Percentiles rank a stretch among this genome's conserved stretches.
These are phyloP conservation scores for Voacanga thouarsii DNA, from an alignment of 257 asterid species.

Conservation along the genomic window DNA sequence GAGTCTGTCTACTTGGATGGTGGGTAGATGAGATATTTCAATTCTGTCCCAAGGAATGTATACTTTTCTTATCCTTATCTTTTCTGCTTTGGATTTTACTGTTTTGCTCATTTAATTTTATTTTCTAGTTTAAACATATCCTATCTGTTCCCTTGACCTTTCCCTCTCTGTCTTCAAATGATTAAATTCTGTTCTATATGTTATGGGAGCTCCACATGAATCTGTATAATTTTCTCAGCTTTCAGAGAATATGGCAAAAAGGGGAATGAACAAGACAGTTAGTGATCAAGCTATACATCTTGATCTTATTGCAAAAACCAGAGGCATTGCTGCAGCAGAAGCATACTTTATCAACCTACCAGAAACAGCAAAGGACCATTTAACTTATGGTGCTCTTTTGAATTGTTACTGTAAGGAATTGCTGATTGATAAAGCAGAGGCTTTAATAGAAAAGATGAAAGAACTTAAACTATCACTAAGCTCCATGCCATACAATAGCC, in stretches of 20 bases:
- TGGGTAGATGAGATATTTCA: background rate
- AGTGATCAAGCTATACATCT: slow-evolving; percentile 87
- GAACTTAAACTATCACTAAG: slow-evolving; percentile 69
- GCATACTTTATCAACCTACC: slow-evolving; percentile 66
- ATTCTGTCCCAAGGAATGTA: background rate
- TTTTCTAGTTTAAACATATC: background rate
- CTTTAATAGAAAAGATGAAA: slow-evolving; percentile 76
- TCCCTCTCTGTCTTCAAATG: background rate
- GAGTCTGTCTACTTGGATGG: background rate
- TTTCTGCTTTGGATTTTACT: background rate
- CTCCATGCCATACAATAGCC: slow-evolving; percentile 84
- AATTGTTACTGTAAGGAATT: slow-evolving; percentile 81
- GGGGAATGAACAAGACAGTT: slow-evolving; percentile 89
- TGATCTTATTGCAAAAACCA: slow-evolving; percentile 73
- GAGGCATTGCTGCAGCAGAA: slow-evolving; percentile 72
- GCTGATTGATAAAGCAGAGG: slow-evolving; percentile 68
- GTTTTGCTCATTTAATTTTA: background rate
- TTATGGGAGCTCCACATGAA: background rate
- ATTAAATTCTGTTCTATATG: background rate
- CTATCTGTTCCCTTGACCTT: background rate
- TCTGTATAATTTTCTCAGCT: slow-evolving; percentile 43
- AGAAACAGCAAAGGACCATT: slow-evolving; percentile 67
- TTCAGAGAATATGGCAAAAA: slow-evolving; percentile 71
- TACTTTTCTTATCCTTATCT: background rate
- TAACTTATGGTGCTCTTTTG: slow-evolving; percentile 82